A percentile compares a stretch with the other conserved stretches of the same genome.
Evolutionary conservation across 768 basidiomycete genomes (phyloP).

Genomic region (Suillus lakei): DNA sequence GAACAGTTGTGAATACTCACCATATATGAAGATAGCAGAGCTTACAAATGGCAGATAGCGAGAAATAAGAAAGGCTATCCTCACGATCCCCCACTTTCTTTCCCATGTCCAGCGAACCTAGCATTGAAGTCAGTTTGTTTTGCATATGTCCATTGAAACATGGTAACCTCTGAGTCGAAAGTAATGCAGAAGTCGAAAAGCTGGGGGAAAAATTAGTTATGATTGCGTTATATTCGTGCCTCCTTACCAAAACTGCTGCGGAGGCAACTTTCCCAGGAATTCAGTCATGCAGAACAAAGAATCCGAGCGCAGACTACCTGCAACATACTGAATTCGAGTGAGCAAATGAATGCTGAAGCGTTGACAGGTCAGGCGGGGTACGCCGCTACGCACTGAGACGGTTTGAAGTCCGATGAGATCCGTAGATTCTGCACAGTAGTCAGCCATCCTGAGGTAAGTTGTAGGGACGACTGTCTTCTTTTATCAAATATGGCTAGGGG

Average conservation of each 20-base stretch:
- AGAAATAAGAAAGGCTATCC: slow-evolving; percentile 22
- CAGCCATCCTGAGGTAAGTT: too few species aligned
- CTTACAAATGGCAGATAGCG: slow-evolving; percentile 27
- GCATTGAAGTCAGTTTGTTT: not conserved
- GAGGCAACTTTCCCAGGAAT: not conserved
- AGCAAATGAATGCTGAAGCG: not conserved
- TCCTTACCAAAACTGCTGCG: not conserved
- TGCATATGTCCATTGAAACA: not conserved
- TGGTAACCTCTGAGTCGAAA: not conserved
- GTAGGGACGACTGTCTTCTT: too few species aligned
- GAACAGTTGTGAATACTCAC: not conserved
- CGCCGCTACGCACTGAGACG: not conserved
- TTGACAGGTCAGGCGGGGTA: not conserved
- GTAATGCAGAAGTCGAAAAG: slow-evolving; percentile 1
- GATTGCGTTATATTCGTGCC: not conserved
- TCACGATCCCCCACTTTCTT: slow-evolving; percentile 20
- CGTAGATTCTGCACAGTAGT: not conserved
- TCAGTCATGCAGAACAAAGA: not conserved
- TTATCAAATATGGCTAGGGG: too few species aligned
- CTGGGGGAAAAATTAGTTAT: not conserved
- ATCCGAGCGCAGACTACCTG: not conserved
- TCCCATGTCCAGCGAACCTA: slow-evolving; percentile 23
- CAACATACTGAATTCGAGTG: not conserved
- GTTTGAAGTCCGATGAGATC: not conserved
- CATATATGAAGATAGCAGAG: slow-evolving; percentile 14